Evolutionary conservation across 805 yeast species (phyloP).

Genomic region (Torulaspora gathmanii): DNA sequence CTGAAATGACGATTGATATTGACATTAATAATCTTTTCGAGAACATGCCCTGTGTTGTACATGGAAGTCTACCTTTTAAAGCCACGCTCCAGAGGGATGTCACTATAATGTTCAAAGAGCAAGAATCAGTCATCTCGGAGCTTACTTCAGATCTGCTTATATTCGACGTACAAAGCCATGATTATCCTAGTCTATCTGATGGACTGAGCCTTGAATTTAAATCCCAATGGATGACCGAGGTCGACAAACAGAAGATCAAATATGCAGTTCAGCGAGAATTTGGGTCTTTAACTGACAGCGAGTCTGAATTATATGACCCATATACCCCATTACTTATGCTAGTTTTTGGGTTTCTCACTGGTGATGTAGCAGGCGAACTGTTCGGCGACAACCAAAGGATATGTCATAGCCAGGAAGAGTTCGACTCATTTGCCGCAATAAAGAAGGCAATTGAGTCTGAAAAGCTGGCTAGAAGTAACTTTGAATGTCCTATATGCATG

Average conservation of each 20-base stretch:
- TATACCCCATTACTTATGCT: conserved; percentile 38
- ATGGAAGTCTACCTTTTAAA: conserved; percentile 19
- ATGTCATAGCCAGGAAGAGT: conserved; percentile 18
- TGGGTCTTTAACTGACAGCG: conserved; percentile 27
- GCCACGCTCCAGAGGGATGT: conserved; percentile 16
- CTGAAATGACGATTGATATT: conserved; percentile 21
- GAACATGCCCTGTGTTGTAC: conserved; percentile 1
- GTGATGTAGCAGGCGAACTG: conserved; percentile 20
- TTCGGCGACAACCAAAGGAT: conserved; percentile 10
- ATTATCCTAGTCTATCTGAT: conserved; percentile 22
- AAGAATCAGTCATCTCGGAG: conserved; percentile 11
- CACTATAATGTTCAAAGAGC: conserved; percentile 9
- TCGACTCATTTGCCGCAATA: conserved; percentile 18
- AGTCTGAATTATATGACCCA: conserved; percentile 19
- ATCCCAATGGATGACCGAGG: conserved; percentile 33
- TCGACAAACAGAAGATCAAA: conserved; percentile 16
- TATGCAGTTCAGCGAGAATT: conserved; percentile 33
- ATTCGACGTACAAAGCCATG: conserved; percentile 13
- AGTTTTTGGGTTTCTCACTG: conserved; percentile 40
- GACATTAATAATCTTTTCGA: background rate
- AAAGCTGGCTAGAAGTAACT: conserved; percentile 38
- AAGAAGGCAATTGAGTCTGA: conserved; percentile 23
- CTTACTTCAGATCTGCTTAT: conserved; percentile 14
- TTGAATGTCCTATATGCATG: conserved; percentile 55
- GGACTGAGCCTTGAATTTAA: conserved; percentile 22